These are phyloP conservation scores for Penicillium corylophilum DNA, from an alignment of 2,329 filamentous ascomycete genomes.

Conservation along the genomic window DNA sequence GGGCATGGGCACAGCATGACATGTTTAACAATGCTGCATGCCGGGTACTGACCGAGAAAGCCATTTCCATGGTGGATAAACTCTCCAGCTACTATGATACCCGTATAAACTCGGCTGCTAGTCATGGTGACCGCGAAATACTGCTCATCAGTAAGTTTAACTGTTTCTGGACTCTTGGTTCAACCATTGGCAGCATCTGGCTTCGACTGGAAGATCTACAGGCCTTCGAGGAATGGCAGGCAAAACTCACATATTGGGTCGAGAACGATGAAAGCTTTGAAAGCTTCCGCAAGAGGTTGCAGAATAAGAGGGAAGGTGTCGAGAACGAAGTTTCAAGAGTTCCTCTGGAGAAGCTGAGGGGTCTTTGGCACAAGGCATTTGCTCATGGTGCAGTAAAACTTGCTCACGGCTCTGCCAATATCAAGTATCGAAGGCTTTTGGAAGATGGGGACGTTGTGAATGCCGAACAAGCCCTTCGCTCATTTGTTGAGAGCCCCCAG, in stretches of 20 bases:
- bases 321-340: not conserved
- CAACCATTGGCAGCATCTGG: slow-evolving; percentile 4
- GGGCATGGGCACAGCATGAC: slow-evolving; percentile 14
- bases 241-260: slow-evolving; percentile 3
- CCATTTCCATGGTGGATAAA: slow-evolving; percentile 16
- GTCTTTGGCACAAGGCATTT: slow-evolving; percentile 11
- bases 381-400: slow-evolving; percentile 8
- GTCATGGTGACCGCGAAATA: slow-evolving; percentile 6
- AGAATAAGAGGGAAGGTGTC: not conserved
- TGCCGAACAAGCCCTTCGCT: slow-evolving; percentile 10
- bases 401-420: slow-evolving; percentile 1
- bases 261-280: slow-evolving; percentile 11
- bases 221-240: slow-evolving; percentile 10
- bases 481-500: slow-evolving; percentile 11
- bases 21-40: slow-evolving; percentile 17
- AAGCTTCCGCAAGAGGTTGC: not conserved
- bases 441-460: slow-evolving; percentile 10
- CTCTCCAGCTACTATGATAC: slow-evolving; percentile 9
- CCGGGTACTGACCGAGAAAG: slow-evolving; percentile 13
- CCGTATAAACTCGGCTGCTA: slow-evolving; percentile 2
- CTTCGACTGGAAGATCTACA: slow-evolving; percentile 9
- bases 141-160: slow-evolving; percentile 15
- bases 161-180: slow-evolving; percentile 11
- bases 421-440: slow-evolving; percentile 5
- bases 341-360: not conserved